Evolutionary conservation across 495 filamentous ascomycete genomes (phyloP).

Genomic region (Lasiosphaeris hirsuta): DNA sequence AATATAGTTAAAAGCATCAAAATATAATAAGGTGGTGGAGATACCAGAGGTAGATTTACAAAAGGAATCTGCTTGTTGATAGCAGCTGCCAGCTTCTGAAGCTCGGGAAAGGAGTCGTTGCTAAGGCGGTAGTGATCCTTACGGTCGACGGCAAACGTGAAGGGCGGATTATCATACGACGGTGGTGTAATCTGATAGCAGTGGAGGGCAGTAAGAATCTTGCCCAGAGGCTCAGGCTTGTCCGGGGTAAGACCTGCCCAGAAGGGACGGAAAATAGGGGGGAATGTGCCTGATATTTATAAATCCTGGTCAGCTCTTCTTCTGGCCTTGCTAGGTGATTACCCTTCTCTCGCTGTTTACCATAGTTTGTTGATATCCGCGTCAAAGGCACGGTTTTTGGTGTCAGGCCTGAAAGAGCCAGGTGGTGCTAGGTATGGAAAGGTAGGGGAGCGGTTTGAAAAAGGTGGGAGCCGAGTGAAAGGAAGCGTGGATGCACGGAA

Average conservation of each 20-base stretch:
- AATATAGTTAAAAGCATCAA: background rate
- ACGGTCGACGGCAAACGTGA: slow-evolving; percentile 5
- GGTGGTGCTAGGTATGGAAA: too few species aligned
- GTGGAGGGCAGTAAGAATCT: slow-evolving; percentile 7
- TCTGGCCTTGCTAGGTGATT: background rate
- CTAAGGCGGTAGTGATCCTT: slow-evolving; percentile 2
- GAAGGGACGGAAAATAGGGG: too few species aligned
- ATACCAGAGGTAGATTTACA: background rate
- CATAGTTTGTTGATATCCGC: slow-evolving; percentile 4
- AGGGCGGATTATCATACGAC: background rate
- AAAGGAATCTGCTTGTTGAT: slow-evolving; percentile 2
- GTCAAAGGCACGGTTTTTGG: background rate
- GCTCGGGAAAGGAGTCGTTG: slow-evolving; percentile 9
- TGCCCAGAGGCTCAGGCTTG: slow-evolving; percentile 10
- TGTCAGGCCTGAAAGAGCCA: too few species aligned
- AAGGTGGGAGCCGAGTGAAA: too few species aligned
- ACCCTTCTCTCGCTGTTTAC: background rate
- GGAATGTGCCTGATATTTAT: slow-evolving; percentile 9
- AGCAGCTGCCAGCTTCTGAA: background rate
- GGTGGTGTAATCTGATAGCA: slow-evolving; percentile 7
- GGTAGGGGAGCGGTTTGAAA: too few species aligned
- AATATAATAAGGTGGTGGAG: background rate
- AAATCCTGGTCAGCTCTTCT: slow-evolving; percentile 3
- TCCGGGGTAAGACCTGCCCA: slow-evolving; percentile 10
- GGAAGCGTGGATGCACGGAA: too few species aligned